Percentiles rank a stretch among this genome's conserved stretches.
Evolutionary conservation across 257 asterid genomes (phyloP).

Genomic region (Echites panduratus): DNA sequence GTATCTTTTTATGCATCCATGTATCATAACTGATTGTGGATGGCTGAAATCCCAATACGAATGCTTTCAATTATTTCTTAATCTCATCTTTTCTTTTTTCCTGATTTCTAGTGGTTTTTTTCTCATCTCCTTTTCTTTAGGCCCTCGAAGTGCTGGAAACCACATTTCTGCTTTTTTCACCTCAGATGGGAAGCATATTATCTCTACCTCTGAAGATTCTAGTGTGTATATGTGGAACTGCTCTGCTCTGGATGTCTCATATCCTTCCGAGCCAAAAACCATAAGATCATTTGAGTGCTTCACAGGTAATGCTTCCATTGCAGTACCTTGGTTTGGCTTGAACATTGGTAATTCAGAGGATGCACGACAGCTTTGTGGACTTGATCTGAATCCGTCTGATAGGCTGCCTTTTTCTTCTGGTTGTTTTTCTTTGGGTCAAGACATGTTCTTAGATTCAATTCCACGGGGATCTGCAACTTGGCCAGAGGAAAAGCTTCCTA

Average conservation of each 20-base stretch:
- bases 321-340: slow-evolving; percentile 80
- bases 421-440: slow-evolving; percentile 51
- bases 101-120: background rate
- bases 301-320: slow-evolving; percentile 64
- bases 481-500: slow-evolving; percentile 95
- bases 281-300: slow-evolving; percentile 58
- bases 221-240: slow-evolving; percentile 70
- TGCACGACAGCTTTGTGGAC: slow-evolving; percentile 21
- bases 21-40: background rate
- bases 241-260: slow-evolving; percentile 15
- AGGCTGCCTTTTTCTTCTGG: slow-evolving; percentile 48
- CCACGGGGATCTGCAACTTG: slow-evolving; percentile 84
- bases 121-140: slow-evolving; percentile 27
- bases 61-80: background rate
- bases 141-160: slow-evolving; percentile 56
- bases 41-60: background rate
- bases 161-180: slow-evolving; percentile 63
- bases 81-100: background rate
- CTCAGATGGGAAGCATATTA: slow-evolving; percentile 60
- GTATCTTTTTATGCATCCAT: background rate
- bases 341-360: slow-evolving; percentile 17
- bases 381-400: slow-evolving; percentile 18
- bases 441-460: slow-evolving; percentile 48
- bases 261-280: slow-evolving; percentile 37
- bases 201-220: slow-evolving; percentile 78